Base-by-base conservation (phyloP, 2,329 filamentous ascomycete species). In the Bipolaris bicolor region DNA sequence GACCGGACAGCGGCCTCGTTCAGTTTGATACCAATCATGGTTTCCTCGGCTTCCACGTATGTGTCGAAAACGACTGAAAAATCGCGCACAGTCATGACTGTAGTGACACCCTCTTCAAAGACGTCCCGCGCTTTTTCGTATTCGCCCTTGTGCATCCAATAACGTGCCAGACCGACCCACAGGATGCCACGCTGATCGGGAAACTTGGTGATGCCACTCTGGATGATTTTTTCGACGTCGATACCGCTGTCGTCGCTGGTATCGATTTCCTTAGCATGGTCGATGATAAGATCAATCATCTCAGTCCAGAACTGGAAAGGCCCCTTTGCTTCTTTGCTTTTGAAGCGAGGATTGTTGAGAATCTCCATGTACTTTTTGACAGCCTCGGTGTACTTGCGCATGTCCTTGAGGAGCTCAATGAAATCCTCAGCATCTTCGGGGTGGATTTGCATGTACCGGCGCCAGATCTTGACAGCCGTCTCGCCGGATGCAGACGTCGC, bases 271-370 rank as follows among this genome's bases (percentile, higher is more conserved):
- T 89, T 90, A 3, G 95, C 95, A 75, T 97, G 92, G 58, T 90
- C 90, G 41, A 99, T 96, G 44, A 99, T 82, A 63, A 98, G 77
- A 70, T 99, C 95, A 34, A 98, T 88, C 91, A 99, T 96, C 75
- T 99, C 95, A 62, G 88, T 95, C 95, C 95, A 99, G 47, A 99
- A 84, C 76, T 99, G 92, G 74, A 96, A 99, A 61, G 94, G 91
- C 0, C 95, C 94, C 78, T 97, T 97, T 58, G 91, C 91, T 65
- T 95, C 88, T 78, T 96, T 97, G 79, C 94, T 98, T 73, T 88
- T 86, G 78, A 99, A 98, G 34, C 88, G 88, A 3, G 90, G 86
- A 68, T 97, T 93, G 80, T 98, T 93, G 69, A 99, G 84, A 50
- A 98, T 88, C 46, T 92, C 87, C 74, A 98, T 96, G 77, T 97